These are phyloP conservation scores for Mercurialis annua DNA, from an alignment of 345 rosid genomes.

Conservation along the genomic window DNA sequence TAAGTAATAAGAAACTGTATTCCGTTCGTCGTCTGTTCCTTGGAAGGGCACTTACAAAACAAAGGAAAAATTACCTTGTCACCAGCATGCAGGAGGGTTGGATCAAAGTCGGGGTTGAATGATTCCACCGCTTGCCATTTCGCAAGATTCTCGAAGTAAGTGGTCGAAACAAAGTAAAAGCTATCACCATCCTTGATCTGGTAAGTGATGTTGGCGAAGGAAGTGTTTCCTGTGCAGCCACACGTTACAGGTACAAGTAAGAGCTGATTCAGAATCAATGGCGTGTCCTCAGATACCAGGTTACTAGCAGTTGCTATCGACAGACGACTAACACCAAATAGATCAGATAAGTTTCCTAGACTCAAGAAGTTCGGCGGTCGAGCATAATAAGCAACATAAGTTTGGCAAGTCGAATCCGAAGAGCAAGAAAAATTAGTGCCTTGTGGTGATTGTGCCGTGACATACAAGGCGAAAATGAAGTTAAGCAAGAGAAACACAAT, in stretches of 20 bases:
- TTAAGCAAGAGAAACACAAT: constrained; percentile 24
- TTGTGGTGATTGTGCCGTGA: constrained; percentile 29
- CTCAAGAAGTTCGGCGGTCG: constrained; percentile 39
- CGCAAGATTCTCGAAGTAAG: constrained; percentile 45
- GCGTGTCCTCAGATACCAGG: constrained; percentile 39
- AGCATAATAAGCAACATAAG: constrained; percentile 41
- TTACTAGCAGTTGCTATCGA: constrained; percentile 44
- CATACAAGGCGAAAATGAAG: constrained; percentile 12
- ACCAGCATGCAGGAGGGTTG: constrained; percentile 37
- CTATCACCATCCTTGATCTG: constrained; percentile 48
- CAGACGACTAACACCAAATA: constrained; percentile 37
- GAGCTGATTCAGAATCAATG: constrained; percentile 44
- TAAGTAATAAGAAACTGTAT: constrained; percentile 42
- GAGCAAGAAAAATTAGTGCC: constrained; percentile 42
- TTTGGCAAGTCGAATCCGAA: constrained; percentile 27
- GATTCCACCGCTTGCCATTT: constrained; percentile 40
- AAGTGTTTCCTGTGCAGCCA: constrained; percentile 43
- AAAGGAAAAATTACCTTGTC: constrained; percentile 44
- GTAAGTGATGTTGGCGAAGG: constrained; percentile 50
- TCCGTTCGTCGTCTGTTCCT: constrained; percentile 27
- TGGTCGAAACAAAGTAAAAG: constrained; percentile 42
- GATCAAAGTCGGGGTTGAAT: constrained; percentile 37
- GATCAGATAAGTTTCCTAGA: constrained; percentile 45
- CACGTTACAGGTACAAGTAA: constrained; percentile 53
- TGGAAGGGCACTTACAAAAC: constrained; percentile 60